Conservation (phyloP, 2,329 filamentous ascomycete genomes). For the Diaporthe sp. region DNA sequence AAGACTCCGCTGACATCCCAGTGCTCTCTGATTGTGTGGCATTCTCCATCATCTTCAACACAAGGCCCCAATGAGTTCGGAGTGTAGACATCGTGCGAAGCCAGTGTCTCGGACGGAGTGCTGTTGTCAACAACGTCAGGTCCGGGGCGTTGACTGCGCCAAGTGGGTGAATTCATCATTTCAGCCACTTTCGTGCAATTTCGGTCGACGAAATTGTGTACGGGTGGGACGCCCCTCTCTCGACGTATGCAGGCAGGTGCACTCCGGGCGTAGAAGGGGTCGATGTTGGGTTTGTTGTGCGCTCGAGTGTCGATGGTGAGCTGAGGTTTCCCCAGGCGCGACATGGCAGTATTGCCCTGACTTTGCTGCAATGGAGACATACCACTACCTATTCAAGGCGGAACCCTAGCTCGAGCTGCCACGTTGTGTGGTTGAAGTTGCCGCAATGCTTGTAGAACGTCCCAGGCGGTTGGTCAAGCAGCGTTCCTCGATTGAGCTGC, state of each 20-base stretch:
- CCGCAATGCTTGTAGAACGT: not conserved
- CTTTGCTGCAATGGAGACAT: constrained; percentile 12
- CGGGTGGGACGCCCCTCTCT: constrained; percentile 26
- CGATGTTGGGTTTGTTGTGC: not conserved
- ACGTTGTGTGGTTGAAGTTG: not conserved
- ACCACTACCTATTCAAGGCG: not conserved
- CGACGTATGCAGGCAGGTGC: constrained; percentile 36
- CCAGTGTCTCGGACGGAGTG: not conserved
- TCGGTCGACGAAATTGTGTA: constrained; percentile 30
- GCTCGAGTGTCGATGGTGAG: constrained; percentile 34
- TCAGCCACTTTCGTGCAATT: constrained; percentile 36
- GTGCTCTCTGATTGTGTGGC: not conserved
- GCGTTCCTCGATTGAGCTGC: not conserved
- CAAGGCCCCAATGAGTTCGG: not conserved
- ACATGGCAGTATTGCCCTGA: not conserved
- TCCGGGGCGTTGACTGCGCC: constrained; percentile 32
- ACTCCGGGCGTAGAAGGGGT: constrained; percentile 13
- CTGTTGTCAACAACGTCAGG: not conserved
- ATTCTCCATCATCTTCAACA: not conserved
- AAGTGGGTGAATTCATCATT: constrained; percentile 37
- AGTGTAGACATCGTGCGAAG: not conserved
- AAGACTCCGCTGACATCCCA: too few species aligned
- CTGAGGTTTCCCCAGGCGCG: not conserved
- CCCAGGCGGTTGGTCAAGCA: not conserved
- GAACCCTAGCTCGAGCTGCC: not conserved